Conservation (phyloP, 2,329 filamentous ascomycete species). For the Albophoma yamanashiensis region DNA sequence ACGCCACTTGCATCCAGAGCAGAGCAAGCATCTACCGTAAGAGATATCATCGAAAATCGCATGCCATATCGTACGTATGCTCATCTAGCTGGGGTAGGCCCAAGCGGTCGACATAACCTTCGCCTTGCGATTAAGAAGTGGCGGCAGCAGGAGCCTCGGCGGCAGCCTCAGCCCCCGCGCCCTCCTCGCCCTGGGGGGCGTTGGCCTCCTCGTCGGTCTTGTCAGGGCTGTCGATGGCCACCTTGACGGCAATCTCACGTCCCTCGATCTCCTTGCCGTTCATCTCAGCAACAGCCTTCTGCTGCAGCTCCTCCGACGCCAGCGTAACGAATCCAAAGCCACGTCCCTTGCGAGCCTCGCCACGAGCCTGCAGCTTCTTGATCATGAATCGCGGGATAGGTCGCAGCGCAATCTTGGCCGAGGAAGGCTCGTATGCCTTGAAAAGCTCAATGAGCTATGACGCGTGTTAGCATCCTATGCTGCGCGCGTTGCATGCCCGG, state of each 20-base stretch:
- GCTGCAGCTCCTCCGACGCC: slow-evolving; percentile 87
- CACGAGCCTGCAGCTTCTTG: slow-evolving; percentile 98
- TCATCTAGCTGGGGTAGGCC: slow-evolving; percentile 17
- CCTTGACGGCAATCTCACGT: slow-evolving; percentile 98
- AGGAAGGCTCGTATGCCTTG: slow-evolving; percentile 79
- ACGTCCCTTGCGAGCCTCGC: slow-evolving; percentile 96
- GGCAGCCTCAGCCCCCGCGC: slow-evolving; percentile 28
- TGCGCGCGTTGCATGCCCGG: neutral
- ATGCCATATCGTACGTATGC: slow-evolving; percentile 27
- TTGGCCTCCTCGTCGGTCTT: slow-evolving; percentile 84
- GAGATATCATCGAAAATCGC: slow-evolving; percentile 27
- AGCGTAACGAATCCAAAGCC: slow-evolving; percentile 98
- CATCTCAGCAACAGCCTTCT: slow-evolving; percentile 97
- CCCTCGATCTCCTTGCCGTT: slow-evolving; percentile 99
- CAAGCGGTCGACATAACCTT: slow-evolving; percentile 11
- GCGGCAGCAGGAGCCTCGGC: slow-evolving; percentile 13
- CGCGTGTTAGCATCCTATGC: neutral
- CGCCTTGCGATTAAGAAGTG: slow-evolving; percentile 19
- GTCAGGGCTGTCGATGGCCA: slow-evolving; percentile 97
- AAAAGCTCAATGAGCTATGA: slow-evolving; percentile 93
- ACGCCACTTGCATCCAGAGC: neutral
- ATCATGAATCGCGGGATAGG: slow-evolving; percentile 99
- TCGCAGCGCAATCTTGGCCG: slow-evolving; percentile 96
- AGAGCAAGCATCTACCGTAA: slow-evolving; percentile 24
- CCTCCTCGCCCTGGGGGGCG: slow-evolving; percentile 33